Percentiles rank a stretch among this genome's conserved stretches.
phyloP scores from a whole-genome alignment of 1,284 basidiomycete species.

The Rhodotorula sp. region DNA sequence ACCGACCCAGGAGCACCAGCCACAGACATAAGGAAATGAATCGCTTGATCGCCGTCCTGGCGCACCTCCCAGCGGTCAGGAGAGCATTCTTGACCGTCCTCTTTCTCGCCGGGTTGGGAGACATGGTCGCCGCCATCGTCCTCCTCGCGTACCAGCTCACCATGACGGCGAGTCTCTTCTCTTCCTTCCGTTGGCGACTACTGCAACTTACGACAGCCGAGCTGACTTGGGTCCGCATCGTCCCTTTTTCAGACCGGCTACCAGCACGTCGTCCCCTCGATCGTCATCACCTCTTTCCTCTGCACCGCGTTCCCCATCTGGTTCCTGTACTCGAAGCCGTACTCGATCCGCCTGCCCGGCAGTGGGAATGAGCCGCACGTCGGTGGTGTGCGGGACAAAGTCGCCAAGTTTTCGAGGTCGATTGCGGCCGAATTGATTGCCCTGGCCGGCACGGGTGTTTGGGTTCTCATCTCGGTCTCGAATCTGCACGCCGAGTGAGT shows the following conservation, averaged over 20 bases:
- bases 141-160: constrained; percentile 29
- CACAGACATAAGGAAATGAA: not conserved
- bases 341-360: constrained; percentile 22
- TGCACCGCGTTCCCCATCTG: constrained; percentile 20
- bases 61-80: constrained; percentile 8
- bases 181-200: not conserved
- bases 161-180: constrained; percentile 8
- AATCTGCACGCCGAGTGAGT: constrained; percentile 25
- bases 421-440: constrained; percentile 15
- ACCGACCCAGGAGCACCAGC: not conserved
- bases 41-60: constrained; percentile 9
- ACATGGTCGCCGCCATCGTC: constrained; percentile 23
- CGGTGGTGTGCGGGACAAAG: constrained; percentile 7
- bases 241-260: constrained; percentile 9
- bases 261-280: constrained; percentile 22
- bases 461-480: constrained; percentile 14
- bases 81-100: not conserved
- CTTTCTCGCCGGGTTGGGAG: constrained; percentile 9
- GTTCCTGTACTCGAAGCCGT: constrained; percentile 31
- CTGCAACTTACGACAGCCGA: not conserved
- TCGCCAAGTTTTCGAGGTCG: constrained; percentile 20
- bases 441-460: constrained; percentile 13
- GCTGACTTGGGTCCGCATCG: not conserved
- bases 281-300: constrained; percentile 27
- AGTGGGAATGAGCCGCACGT: not conserved